Evolutionary conservation across 305 asterid genomes (phyloP), one percentile per base, ranked within the genome.

Genomic region (Ilex paraguariensis): DNA sequence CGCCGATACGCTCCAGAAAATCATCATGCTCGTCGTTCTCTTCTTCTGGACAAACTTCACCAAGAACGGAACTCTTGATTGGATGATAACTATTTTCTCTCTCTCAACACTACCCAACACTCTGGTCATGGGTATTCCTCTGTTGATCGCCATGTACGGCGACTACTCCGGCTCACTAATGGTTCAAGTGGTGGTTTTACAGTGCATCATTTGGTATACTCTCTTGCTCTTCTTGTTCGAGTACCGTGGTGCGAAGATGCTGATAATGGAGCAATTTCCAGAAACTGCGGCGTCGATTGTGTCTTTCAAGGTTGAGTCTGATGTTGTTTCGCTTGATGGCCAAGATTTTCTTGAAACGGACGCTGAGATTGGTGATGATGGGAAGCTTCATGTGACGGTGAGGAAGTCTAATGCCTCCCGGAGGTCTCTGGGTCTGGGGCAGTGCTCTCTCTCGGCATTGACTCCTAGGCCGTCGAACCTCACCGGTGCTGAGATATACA

Each of bases 341-440:
- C 99, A 93, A 66, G 99, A 93, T 74, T 93, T 90, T 56, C 87
- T 93, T 2, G 96, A 93, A 59, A 90, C 99, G 0, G 99, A 93
- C 40, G 96, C 99, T 0, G 87, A 86, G 54, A 46, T 67, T 5
- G 72, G 72, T 0, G 49, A 31, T 13, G 72, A 67, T 54, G 72
- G 72, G 14, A 67, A 67, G 11, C 66, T 67, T 4, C 72, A 67
- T 31, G 72, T 64, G 16, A 67, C 86, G 5, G 92, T 93, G 0
- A 66, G 98, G 62, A 93, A 90, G 64, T 93, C 98, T 30, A 90
- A 87, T 69, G 98, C 96, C n/a, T 92, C 98, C 0, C 61, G 98
- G 46, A 75, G 96, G 10, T 90, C 98, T 0, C 75, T 86, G 2
- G 82, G 84, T 2, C 71, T 17, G 15, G 82, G 73, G 28, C 28